Conservation (phyloP, 148 eudicot species). For the Hydrangea macrophylla region DNA sequence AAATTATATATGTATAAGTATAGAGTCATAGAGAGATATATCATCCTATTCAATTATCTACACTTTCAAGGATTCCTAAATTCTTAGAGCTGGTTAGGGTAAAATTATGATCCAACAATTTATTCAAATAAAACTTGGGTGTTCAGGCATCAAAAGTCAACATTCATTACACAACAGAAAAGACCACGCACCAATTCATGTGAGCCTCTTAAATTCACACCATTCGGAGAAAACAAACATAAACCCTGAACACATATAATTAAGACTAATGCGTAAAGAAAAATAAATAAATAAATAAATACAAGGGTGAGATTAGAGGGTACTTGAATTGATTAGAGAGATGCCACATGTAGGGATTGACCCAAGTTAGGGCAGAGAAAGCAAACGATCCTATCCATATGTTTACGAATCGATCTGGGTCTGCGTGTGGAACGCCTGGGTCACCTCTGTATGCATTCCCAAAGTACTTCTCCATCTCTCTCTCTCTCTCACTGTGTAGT, state of each 20-base stretch:
- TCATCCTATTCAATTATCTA: too few species aligned
- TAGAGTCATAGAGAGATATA: too few species aligned
- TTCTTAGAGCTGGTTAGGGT: too few species aligned
- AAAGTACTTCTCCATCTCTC: constrained; percentile 41
- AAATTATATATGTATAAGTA: too few species aligned
- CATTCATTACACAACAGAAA: neutral
- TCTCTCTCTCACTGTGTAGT: neutral
- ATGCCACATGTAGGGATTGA: constrained; percentile 75
- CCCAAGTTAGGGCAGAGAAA: constrained; percentile 57
- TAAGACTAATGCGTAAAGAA: neutral
- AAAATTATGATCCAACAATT: neutral
- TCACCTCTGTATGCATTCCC: constrained; percentile 93
- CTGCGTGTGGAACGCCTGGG: constrained; percentile 86
- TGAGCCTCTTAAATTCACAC: neutral
- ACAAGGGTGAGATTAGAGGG: too few species aligned
- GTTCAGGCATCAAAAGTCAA: neutral
- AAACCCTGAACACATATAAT: neutral
- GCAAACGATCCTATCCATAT: constrained; percentile 74
- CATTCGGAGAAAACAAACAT: neutral
- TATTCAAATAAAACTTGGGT: neutral
- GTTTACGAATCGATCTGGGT: constrained; percentile 49
- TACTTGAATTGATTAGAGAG: constrained; percentile 69
- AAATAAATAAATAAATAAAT: too few species aligned
- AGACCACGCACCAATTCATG: neutral
- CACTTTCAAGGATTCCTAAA: too few species aligned